phyloP scores from a whole-genome alignment of 306 rosid species.

The Acmispon strigosus region DNA sequence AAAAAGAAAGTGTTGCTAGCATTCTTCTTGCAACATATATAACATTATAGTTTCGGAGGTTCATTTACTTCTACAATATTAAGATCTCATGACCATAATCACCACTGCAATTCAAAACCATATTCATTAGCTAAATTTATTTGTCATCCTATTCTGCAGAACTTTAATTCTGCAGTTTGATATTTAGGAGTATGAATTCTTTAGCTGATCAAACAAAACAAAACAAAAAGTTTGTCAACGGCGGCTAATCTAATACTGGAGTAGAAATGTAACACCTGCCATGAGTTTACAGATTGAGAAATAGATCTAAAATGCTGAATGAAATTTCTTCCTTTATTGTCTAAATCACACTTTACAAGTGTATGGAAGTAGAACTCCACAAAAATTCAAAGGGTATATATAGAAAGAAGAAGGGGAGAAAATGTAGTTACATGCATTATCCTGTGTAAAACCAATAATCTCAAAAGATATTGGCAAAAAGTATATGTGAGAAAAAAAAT shows the following conservation, averaged over 20 bases:
- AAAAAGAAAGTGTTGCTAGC: too few relatives aligned
- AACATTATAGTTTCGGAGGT: too few relatives aligned
- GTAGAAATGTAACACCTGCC: too few relatives aligned
- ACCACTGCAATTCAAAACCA: background rate
- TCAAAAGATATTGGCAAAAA: background rate
- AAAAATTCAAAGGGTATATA: background rate
- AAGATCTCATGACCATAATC: background rate
- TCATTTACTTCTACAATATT: too few relatives aligned
- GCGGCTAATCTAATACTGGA: too few relatives aligned
- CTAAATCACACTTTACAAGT: conserved; percentile 7
- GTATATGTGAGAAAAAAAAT: background rate
- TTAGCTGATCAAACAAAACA: background rate
- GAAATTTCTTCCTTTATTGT: background rate
- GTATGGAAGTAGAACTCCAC: background rate
- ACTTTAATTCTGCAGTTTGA: background rate
- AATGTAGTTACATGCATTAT: background rate
- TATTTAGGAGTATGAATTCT: background rate
- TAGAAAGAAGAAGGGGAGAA: background rate
- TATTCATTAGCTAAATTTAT: background rate
- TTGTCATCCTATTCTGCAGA: background rate
- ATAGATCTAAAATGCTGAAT: conserved; percentile 9
- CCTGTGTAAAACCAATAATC: background rate
- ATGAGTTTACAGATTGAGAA: background rate
- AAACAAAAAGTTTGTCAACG: background rate
- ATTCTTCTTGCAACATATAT: too few relatives aligned